A percentile compares a stretch with the other conserved stretches of the same genome.
phyloP scores from a whole-genome alignment of 2,329 filamentous ascomycete species.

The Botrytis squamosa region DNA sequence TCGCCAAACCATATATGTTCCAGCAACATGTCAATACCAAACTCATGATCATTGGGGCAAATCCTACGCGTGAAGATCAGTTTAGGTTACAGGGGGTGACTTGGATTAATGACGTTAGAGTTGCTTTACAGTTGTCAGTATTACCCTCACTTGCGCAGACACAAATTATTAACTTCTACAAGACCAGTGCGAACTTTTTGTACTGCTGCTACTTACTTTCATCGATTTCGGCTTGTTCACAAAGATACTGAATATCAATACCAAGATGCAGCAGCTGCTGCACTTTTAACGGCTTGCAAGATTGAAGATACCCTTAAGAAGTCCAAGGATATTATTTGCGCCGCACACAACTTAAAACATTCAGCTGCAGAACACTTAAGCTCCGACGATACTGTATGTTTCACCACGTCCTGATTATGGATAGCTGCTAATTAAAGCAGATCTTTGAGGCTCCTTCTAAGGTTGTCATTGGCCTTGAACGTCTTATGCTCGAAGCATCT shows the following conservation, averaged over 20 bases:
- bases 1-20: conserved; percentile 68
- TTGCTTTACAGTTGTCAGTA: conserved; percentile 73
- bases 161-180: conserved; percentile 13
- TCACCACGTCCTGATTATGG: neutral
- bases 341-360: conserved; percentile 78
- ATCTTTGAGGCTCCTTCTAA: conserved; percentile 77
- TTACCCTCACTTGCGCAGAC: neutral
- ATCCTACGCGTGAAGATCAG: conserved; percentile 75
- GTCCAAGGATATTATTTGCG: conserved; percentile 86
- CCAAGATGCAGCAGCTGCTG: conserved; percentile 81
- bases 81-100: conserved; percentile 82
- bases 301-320: conserved; percentile 98
- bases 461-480: conserved; percentile 83
- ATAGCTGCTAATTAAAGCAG: conserved; percentile 45
- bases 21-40: conserved; percentile 76
- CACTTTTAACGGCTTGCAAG: conserved; percentile 91
- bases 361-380: conserved; percentile 63
- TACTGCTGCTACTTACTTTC: conserved; percentile 88
- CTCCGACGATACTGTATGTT: conserved; percentile 75
- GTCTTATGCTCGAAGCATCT: conserved; percentile 87
- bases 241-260: conserved; percentile 84
- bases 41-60: conserved; percentile 66
- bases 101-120: conserved; percentile 83
- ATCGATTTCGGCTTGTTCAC: conserved; percentile 86
- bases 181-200: conserved; percentile 90